Evolutionary conservation across 768 basidiomycete genomes (phyloP), one percentile per base, ranked within the genome.

Genomic region (Boletellus ananiceps): DNA sequence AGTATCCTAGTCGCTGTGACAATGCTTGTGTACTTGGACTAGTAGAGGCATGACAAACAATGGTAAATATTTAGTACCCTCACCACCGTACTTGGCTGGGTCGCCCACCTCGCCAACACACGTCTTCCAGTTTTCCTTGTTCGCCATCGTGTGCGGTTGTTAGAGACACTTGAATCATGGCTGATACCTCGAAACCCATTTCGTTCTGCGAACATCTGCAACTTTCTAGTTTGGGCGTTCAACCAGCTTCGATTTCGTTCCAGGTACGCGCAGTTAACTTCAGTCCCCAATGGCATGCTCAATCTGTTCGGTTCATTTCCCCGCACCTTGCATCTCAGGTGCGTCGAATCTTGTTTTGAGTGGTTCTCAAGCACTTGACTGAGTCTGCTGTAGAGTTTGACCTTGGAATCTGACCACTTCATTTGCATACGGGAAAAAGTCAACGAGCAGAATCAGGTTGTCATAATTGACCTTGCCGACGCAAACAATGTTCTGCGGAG

Each of bases 401-500:
- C 96, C 5, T 78, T 99, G 57, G 93, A 98, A 73, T 95, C 92
- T 57, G 96, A 99, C 77, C 89, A 91, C 68, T 99, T 90, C 72
- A 96, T 99, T 61, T 98, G 96, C 69, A 84, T 98, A 53, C 88
- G 95, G 49, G 95, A 98, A 75, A 93, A 93, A 70, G 81, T 92
- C 64, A 85, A 88, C 62, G 93, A 94, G 56, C 86, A 91, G 64
- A 93, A 95, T 71, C 94, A 97, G 72, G 96, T 99, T 56, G 95
- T 97, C 67, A 98, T 99, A 66, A 88, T 99, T 65, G 95, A 98
- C 83, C 85, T 99, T 56, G 77, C 87, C 53, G 92, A 98, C 69
- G 92, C 94, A 61, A 97, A 97, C 75, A 91, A 95, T 86, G 89
- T 98, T 61, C 80, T 94, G 48, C 86, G 93, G 52, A 78, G 93